Percentiles rank a stretch among this genome's conserved stretches.
These are phyloP conservation scores for Globisporangium nodosum DNA, from an alignment of 352 stramenopile genomes.

Conservation along the genomic window DNA sequence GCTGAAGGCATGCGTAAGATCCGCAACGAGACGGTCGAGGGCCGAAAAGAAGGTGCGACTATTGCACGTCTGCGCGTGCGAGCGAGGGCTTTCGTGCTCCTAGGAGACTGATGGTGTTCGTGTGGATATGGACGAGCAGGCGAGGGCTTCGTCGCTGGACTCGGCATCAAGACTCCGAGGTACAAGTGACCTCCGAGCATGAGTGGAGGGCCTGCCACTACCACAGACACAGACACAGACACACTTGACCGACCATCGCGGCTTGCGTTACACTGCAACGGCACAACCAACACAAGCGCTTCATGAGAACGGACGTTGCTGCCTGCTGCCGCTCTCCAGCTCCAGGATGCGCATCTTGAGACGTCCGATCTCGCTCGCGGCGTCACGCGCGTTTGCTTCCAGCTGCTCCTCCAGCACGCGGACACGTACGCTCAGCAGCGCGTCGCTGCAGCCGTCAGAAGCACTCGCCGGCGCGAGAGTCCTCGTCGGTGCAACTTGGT, in stretches of 20 bases:
- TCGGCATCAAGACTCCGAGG: slow-evolving; percentile 65
- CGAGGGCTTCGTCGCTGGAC: slow-evolving; percentile 78
- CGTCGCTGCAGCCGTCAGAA: slow-evolving; percentile 4
- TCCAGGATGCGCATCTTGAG: slow-evolving; percentile 65
- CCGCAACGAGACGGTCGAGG: slow-evolving; percentile 44
- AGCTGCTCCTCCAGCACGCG: slow-evolving; percentile 68
- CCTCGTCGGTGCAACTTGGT: not conserved
- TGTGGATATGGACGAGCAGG: slow-evolving; percentile 16
- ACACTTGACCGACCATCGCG: not conserved
- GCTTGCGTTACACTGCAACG: not conserved
- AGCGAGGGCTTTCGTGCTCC: not conserved
- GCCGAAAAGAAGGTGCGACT: slow-evolving; percentile 59
- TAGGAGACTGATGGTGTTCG: not conserved
- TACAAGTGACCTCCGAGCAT: slow-evolving; percentile 28
- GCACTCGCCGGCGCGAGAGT: not conserved
- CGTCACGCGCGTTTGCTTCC: slow-evolving; percentile 47
- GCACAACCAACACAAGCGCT: not conserved
- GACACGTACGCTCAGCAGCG: slow-evolving; percentile 39
- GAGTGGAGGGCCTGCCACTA: too few relatives aligned
- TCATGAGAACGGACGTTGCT: not conserved
- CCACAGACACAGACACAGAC: slow-evolving; percentile 1
- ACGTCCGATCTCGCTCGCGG: slow-evolving; percentile 46
- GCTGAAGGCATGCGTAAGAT: slow-evolving; percentile 74
- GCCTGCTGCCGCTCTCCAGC: slow-evolving; percentile 27
- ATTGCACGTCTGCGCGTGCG: not conserved